Evolutionary conservation across 768 basidiomycete species (phyloP), one percentile per base, ranked within the genome.

Genomic region (Porpolomopsis calyptriformis): DNA sequence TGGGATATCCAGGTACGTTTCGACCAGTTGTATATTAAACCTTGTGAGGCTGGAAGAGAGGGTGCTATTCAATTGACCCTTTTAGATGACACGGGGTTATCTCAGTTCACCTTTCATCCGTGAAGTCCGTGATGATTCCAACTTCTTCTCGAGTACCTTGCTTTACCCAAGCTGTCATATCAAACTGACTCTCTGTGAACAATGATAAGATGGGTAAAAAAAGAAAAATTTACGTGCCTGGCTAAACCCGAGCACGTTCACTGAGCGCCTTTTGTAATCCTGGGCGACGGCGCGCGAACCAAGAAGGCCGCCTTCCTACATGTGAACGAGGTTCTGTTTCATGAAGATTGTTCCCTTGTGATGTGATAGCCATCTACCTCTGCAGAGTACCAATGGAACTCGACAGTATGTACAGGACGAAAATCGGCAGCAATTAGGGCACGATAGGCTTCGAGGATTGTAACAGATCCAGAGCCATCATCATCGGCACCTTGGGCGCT

Each of bases 121-220:
- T 82, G 56, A 69, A 91, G 64, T 96, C 92, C 33, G 76, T 80
- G 57, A 94, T 87, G 43, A 94, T 73, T 36, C 85, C 85, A 49
- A 93, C 82, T 68, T 77, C 77, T 63, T 88, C 85, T 55, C 68
- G 64, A 35, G 81, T 80, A 25, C 85, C 87, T 57, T 63, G 64
- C 73, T 90, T 90, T 49, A 94, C 86, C 90, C 90, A 96, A 46
- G 88, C 88, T 18, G 88, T 91, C 88, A 90, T 90, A 60, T 90
- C 87, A 57, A 84, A 86, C 85, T 87, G 45, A 31, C 48, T 34
- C 34, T n/a, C 40, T 31, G 43, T 55, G 49, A 59, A 47, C 25
- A 52, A 48, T 34, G 16, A 18, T 40, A n/a, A 46, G 26, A 26
- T 46, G 46, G 45, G n/a, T n/a, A n/a, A 48, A 31, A 39, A 20